Evolutionary conservation across 768 basidiomycete species (phyloP), one percentile per base, ranked within the genome.

Genomic region (Strobilomyces confusus): DNA sequence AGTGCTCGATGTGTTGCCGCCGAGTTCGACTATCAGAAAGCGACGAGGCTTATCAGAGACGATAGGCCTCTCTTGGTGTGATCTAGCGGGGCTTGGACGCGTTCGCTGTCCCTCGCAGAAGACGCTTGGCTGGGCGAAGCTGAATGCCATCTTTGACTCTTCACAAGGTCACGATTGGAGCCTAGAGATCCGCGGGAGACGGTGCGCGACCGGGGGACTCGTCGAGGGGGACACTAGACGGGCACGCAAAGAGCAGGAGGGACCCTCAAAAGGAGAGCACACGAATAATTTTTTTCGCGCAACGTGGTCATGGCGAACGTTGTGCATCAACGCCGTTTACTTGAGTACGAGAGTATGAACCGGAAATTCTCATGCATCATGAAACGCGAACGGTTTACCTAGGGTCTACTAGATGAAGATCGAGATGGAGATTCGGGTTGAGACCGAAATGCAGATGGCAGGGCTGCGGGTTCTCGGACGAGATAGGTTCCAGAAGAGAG

Each of bases 151-250:
- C 23, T 22, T 30, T 14, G 37, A 49, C 56, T 54, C 58, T 52
- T 65, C 65, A 67, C 64, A 56, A 19, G 5, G 15, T 65, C 65
- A 65, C 65, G 20, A 37, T 40, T 45, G 52, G 50, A 20, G 51
- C 65, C 52, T 56, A 56, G 56, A 56, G 61, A 66, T 66, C 58
- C 63, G 64, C 64, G 62, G 64, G 55, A 50, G 55, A 34, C n/a
- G 43, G 29, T 48, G 34, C 29, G 38, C 12, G 41, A 50, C 44
- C 4, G 33, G 56, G 47, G 37, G 47, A 43, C 43, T 20, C 30
- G 44, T 54, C 23, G 34, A 19, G 47, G 8, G 42, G 43, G 9
- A 26, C 4, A 29, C 29, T 29, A 29, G 26, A 34, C 37, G 7
- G 14, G n/a, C 13, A 30, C n/a, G 2, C 14, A 15, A 37, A 25